A percentile compares a stretch with the other conserved stretches of the same genome.
These are phyloP conservation scores for Saccharomyces hybrid DNA, from an alignment of 1,139 yeast genomes.

Conservation along the genomic window DNA sequence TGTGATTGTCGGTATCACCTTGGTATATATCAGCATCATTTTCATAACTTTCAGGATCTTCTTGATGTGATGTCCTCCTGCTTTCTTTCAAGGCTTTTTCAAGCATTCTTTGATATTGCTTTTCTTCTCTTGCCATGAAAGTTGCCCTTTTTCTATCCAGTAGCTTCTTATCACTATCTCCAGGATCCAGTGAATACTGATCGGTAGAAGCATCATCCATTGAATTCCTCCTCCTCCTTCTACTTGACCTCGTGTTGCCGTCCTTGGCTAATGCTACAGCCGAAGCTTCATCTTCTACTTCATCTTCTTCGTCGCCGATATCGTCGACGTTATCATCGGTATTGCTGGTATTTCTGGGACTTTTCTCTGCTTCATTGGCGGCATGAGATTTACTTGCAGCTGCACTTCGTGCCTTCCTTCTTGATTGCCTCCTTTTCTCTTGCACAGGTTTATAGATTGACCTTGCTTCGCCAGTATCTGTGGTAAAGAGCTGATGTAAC, in stretches of 20 bases:
- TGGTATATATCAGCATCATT: not conserved
- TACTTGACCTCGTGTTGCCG: conserved; percentile 7
- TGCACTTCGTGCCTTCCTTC: conserved; percentile 10
- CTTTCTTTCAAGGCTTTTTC: conserved; percentile 36
- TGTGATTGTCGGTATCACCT: not conserved
- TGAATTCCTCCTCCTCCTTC: conserved; percentile 2
- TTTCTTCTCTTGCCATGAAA: conserved; percentile 34
- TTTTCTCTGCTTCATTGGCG: conserved; percentile 14
- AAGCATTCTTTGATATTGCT: conserved; percentile 34
- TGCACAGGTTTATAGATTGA: conserved; percentile 39
- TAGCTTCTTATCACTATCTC: conserved; percentile 6
- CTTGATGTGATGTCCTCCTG: conserved; percentile 27
- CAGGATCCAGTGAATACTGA: not conserved
- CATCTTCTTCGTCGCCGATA: conserved; percentile 1
- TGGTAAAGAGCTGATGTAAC: conserved; percentile 50
- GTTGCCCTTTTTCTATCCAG: conserved; percentile 32
- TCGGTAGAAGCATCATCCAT: conserved; percentile 1
- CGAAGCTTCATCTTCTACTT: not conserved
- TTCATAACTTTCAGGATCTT: conserved; percentile 16
- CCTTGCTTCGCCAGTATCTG: conserved; percentile 34
- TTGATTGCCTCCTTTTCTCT: conserved; percentile 22
- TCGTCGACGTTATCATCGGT: conserved; percentile 7
- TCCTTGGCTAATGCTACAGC: not conserved
- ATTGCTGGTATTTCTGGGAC: conserved; percentile 10
- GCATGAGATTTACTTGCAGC: conserved; percentile 12